Base-by-base conservation (phyloP, 495 filamentous ascomycete species). In the Diplogelasinospora grovesii region DNA sequence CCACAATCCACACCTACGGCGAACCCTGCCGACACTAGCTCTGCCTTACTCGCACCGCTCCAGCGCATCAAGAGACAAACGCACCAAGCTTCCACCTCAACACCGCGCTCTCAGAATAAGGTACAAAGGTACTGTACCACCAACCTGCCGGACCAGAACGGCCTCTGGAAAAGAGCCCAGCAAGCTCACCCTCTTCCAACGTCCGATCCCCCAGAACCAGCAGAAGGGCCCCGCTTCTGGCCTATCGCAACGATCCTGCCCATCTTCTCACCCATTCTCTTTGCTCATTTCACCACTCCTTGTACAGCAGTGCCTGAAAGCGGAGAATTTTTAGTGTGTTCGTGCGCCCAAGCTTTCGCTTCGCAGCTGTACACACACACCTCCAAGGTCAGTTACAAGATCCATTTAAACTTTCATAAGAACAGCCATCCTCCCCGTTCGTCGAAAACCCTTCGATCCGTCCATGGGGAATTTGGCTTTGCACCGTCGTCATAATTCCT, bases 291-390 rank as follows among this genome's bases (percentile, higher is more conserved):
- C 41, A 44, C 45, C 39, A 45, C 37, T n/a, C n/a, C n/a, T n/a
- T n/a, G n/a, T n/a, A n/a, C n/a, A n/a, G n/a, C n/a, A n/a, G n/a
- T n/a, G n/a, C n/a, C n/a, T n/a, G 36, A 48, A 39, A 45, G 42
- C 46, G 50, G 50, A 49, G 50, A 46, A 26, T 46, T 49, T 37
- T 39, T 53, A 46, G 50, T 53, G n/a, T n/a, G 50, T 43, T 36
- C 45, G 42, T 53, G 45, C 50, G 46, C 50, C n/a, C 43, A 53
- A 52, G 50, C 44, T 49, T 48, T 50, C 43, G 41, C 45, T 49
- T n/a, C n/a, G 38, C 42, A 52, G 18, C 46, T 29, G 28, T 46
- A n/a, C n/a, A n/a, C n/a, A n/a, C n/a, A n/a, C n/a, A n/a, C n/a
- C n/a, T n/a, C n/a, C n/a, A n/a, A n/a, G 46, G 46, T 30, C 21